These are phyloP conservation scores for Rhodomyrtus psidioides DNA, from an alignment of 441 rosid genomes.

Conservation along the genomic window DNA sequence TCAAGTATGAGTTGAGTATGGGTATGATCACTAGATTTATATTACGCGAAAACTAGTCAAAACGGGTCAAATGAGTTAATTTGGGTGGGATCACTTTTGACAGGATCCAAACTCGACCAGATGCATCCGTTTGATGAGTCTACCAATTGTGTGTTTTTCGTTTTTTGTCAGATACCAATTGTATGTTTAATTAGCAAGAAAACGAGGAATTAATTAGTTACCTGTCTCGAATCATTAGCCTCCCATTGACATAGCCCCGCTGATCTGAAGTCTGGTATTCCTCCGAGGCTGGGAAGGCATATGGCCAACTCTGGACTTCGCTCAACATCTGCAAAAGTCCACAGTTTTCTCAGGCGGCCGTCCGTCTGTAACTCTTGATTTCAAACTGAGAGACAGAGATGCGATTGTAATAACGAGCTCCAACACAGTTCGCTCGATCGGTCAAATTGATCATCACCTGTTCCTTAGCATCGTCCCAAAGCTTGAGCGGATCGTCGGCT, in stretches of 20 bases:
- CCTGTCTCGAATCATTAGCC: slow-evolving; percentile 41
- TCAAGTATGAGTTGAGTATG: no score
- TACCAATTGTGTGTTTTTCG: no score
- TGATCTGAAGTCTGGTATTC: slow-evolving; percentile 34
- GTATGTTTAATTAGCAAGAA: neutral
- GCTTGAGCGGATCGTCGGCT: neutral
- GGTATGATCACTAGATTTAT: no score
- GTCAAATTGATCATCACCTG: neutral
- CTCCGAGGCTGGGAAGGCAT: slow-evolving; percentile 48
- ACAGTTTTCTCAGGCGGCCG: neutral
- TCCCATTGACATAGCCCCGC: slow-evolving; percentile 41
- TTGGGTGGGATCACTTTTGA: no score
- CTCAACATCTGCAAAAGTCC: neutral
- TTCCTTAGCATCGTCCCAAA: slow-evolving; percentile 12
- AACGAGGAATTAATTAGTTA: neutral
- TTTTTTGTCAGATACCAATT: no score
- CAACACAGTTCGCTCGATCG: neutral
- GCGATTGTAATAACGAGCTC: neutral
- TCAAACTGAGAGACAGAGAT: neutral
- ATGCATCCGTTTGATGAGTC: no score
- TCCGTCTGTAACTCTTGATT: neutral
- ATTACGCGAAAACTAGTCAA: no score
- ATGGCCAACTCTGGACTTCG: slow-evolving; percentile 64
- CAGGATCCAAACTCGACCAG: no score
- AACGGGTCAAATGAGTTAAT: no score